Evolutionary conservation across 2,329 filamentous ascomycete genomes (phyloP).

Genomic region (Sporothrix globosa): DNA sequence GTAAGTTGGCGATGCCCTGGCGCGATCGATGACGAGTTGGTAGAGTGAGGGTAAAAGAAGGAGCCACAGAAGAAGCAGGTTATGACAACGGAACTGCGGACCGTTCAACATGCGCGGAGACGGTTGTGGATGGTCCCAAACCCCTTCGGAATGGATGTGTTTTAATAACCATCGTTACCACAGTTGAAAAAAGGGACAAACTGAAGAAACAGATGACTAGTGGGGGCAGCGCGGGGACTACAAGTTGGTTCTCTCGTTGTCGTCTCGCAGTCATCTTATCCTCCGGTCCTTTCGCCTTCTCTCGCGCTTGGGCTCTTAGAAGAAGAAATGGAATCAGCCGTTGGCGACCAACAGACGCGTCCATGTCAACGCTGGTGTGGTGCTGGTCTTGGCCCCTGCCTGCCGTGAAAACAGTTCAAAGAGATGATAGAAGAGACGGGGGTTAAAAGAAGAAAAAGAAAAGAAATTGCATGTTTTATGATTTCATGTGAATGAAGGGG

Average conservation of each 20-base stretch:
- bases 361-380: background rate
- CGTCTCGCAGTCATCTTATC: background rate
- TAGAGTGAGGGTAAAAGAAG: background rate
- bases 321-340: background rate
- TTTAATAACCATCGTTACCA: slow-evolving; percentile 28
- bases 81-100: background rate
- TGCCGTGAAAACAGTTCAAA: slow-evolving; percentile 9
- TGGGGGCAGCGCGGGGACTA: background rate
- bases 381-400: background rate
- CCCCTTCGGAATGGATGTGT: slow-evolving; percentile 21
- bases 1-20: slow-evolving; percentile 56
- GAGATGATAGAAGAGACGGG: background rate
- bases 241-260: background rate
- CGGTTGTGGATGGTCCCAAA: background rate
- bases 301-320: background rate
- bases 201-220: background rate
- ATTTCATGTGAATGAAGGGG: background rate
- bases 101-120: slow-evolving; percentile 4
- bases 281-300: background rate
- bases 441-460: background rate
- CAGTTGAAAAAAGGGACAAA: slow-evolving; percentile 27
- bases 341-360: background rate
- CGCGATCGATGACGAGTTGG: slow-evolving; percentile 6
- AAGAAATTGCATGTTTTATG: slow-evolving; percentile 18
- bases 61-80: no score